Evolutionary conservation across 805 yeast genomes (phyloP).

Genomic region (Saccharomycopsis guyanensis): DNA sequence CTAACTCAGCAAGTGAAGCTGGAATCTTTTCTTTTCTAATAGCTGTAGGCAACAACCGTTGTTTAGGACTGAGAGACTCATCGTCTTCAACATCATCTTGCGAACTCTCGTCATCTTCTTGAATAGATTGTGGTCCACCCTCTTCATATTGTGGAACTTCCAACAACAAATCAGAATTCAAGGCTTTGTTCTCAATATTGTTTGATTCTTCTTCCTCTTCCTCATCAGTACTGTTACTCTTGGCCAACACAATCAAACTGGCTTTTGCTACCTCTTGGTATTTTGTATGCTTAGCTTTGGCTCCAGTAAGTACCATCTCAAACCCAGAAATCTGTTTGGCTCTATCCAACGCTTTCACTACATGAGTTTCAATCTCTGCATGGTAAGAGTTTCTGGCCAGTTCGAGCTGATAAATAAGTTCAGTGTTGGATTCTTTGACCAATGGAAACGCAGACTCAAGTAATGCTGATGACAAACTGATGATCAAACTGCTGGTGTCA

Average conservation of each 20-base stretch:
- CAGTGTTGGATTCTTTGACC: slow-evolving; percentile 22
- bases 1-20: slow-evolving; percentile 39
- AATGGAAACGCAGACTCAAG: not conserved
- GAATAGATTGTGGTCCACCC: slow-evolving; percentile 33
- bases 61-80: slow-evolving; percentile 22
- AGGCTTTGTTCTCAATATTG: slow-evolving; percentile 48
- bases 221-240: slow-evolving; percentile 27
- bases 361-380: slow-evolving; percentile 55
- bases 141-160: slow-evolving; percentile 68
- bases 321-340: slow-evolving; percentile 56
- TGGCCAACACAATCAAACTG: slow-evolving; percentile 70
- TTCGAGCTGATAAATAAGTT: slow-evolving; percentile 50
- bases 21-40: slow-evolving; percentile 60
- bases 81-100: slow-evolving; percentile 18
- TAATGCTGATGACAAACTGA: slow-evolving; percentile 10
- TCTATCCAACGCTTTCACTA: slow-evolving; percentile 45
- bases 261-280: slow-evolving; percentile 68
- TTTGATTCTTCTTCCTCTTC: slow-evolving; percentile 21
- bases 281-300: slow-evolving; percentile 81
- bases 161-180: slow-evolving; percentile 70
- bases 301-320: slow-evolving; percentile 70
- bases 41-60: slow-evolving; percentile 55
- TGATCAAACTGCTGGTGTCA: slow-evolving; percentile 47
- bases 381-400: slow-evolving; percentile 55
- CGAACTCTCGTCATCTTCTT: slow-evolving; percentile 27